A percentile compares a stretch with the other conserved stretches of the same genome.
Evolutionary conservation across 2,329 filamentous ascomycete genomes (phyloP).

Genomic region (Juglanconis sp.): DNA sequence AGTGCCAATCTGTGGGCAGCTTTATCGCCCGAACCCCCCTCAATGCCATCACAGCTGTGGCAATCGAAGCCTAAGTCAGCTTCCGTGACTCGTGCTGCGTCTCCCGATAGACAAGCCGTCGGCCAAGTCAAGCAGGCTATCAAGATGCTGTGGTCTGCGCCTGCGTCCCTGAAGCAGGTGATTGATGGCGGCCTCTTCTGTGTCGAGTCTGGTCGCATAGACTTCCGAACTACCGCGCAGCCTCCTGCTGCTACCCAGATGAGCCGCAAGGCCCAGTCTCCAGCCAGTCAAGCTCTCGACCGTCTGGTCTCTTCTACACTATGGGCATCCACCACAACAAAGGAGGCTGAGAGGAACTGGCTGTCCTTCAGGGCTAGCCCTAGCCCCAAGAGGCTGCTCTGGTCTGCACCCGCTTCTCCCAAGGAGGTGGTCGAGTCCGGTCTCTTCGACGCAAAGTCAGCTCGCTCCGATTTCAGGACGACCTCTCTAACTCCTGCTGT

Average conservation of each 20-base stretch:
- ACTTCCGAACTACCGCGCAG: conserved; percentile 28
- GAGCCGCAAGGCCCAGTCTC: conserved; percentile 25
- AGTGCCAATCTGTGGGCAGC: conserved; percentile 22
- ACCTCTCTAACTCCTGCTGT: conserved; percentile 31
- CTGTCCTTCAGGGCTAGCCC: conserved; percentile 17
- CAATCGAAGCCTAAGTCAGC: neutral
- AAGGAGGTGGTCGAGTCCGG: conserved; percentile 13
- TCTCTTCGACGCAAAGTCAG: conserved; percentile 23
- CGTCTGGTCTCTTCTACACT: conserved; percentile 24
- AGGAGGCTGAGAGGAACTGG: conserved; percentile 25
- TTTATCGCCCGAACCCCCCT: neutral
- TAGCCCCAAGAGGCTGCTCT: conserved; percentile 27
- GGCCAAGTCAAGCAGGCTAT: neutral
- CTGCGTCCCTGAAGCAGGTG: conserved; percentile 2
- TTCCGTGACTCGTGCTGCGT: neutral
- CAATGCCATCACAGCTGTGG: conserved; percentile 11
- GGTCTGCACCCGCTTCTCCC: conserved; percentile 18
- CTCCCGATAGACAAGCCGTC: neutral
- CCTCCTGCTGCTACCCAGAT: conserved; percentile 31
- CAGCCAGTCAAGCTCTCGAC: conserved; percentile 25
- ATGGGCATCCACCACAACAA: conserved; percentile 21
- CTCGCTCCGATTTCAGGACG: conserved; percentile 25
- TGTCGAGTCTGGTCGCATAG: conserved; percentile 20
- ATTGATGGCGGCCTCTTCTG: conserved; percentile 25
- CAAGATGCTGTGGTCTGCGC: conserved; percentile 21